phyloP scores from a whole-genome alignment of 2,329 filamentous ascomycete species.

The Xylariaceae sp. region DNA sequence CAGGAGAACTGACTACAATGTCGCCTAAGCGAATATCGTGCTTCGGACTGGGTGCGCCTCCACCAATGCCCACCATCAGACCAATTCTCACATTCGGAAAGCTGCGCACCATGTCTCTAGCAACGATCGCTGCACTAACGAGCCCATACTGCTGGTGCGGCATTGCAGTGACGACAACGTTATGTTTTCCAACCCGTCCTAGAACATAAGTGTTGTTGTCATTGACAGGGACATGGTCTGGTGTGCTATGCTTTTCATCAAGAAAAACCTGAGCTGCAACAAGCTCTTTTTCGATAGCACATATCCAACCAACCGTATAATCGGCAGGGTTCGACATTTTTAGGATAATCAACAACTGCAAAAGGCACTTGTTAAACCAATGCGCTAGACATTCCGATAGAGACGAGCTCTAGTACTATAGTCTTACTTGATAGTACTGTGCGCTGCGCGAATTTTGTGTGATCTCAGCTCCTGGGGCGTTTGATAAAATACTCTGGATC shows the following conservation, averaged over 20 bases:
- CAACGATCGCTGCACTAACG: slow-evolving; percentile 35
- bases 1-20: slow-evolving; percentile 42
- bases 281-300: slow-evolving; percentile 46
- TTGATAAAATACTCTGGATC: too few relatives aligned
- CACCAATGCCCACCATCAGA: slow-evolving; percentile 44
- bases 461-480: too few relatives aligned
- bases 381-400: too few relatives aligned
- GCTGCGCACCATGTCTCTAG: slow-evolving; percentile 34
- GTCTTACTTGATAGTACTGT: too few relatives aligned
- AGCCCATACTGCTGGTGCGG: slow-evolving; percentile 39
- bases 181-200: slow-evolving; percentile 43
- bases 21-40: slow-evolving; percentile 45
- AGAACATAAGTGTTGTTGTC: slow-evolving; percentile 43
- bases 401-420: too few relatives aligned
- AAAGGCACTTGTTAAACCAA: too few relatives aligned
- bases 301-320: slow-evolving; percentile 56
- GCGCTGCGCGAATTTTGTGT: too few relatives aligned
- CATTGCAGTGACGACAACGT: slow-evolving; percentile 44
- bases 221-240: slow-evolving; percentile 33
- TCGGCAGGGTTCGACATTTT: too few relatives aligned
- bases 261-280: slow-evolving; percentile 48
- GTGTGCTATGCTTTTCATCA: slow-evolving; percentile 46
- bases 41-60: slow-evolving; percentile 41
- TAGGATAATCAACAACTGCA: too few relatives aligned
- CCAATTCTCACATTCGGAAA: slow-evolving; percentile 39